Conservation (phyloP, 305 asterid genomes). For the Plantago rigida region DNA sequence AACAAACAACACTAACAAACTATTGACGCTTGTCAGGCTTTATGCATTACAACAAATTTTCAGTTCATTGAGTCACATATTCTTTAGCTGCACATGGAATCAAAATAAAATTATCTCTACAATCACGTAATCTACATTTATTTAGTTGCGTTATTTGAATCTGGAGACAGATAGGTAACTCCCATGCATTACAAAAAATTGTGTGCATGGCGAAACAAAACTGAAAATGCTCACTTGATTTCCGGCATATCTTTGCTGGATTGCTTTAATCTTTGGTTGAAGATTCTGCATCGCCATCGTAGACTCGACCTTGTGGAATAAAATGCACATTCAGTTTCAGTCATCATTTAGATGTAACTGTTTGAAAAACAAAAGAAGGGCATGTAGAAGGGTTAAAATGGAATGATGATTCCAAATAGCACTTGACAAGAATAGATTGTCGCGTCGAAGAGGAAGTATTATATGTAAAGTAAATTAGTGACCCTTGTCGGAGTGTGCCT, state of each 20-base stretch:
- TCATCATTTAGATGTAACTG: constrained; percentile 18
- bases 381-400: constrained; percentile 12
- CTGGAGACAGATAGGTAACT: constrained; percentile 14
- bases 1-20: too few species aligned
- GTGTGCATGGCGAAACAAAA: constrained; percentile 14
- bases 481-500: too few species aligned
- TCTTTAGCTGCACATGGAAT: too few species aligned
- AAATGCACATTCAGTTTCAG: constrained; percentile 14
- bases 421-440: not conserved
- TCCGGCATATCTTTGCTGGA: constrained; percentile 95
- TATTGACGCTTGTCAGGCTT: too few species aligned
- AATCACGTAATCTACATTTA: not conserved
- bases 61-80: too few species aligned
- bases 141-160: not conserved
- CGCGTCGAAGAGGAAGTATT: constrained; percentile 6
- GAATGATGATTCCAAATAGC: not conserved
- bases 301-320: constrained; percentile 72
- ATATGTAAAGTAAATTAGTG: constrained; percentile 7
- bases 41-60: too few species aligned
- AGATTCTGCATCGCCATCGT: constrained; percentile 97
- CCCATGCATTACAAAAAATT: constrained; percentile 6
- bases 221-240: constrained; percentile 55
- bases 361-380: constrained; percentile 11
- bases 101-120: not conserved
- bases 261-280: constrained; percentile 96